These are phyloP conservation scores for Chrysanthemum makinoi DNA, from an alignment of 129 eudicot genomes.

Conservation along the genomic window DNA sequence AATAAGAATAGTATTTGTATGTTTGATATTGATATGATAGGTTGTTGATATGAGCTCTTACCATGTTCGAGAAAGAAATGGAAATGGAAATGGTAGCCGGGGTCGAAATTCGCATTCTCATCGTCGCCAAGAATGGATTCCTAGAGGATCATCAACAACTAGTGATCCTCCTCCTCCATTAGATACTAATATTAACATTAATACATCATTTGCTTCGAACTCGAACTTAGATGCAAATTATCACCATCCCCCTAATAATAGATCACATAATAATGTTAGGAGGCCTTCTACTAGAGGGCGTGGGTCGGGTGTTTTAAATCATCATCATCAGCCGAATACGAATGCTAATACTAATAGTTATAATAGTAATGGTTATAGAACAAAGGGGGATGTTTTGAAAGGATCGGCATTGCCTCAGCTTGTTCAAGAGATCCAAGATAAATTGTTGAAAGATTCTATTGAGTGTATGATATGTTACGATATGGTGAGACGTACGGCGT, in stretches of 20 bases:
- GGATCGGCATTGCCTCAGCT: conserved; percentile 55
- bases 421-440: conserved; percentile 91
- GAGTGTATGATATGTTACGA: conserved; percentile 98
- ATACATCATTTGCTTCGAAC: not conserved
- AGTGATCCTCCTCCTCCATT: not conserved
- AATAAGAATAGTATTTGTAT: no score
- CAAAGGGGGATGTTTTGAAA: conserved; percentile 27
- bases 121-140: conserved; percentile 77
- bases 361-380: conserved; percentile 34
- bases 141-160: conserved; percentile 43
- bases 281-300: not conserved
- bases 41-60: not conserved
- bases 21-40: no score
- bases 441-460: conserved; percentile 62
- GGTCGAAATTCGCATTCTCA: not conserved
- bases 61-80: not conserved
- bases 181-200: conserved; percentile 27
- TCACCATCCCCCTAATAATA: not conserved
- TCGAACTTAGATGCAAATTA: no score
- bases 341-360: conserved; percentile 29
- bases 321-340: conserved; percentile 14
- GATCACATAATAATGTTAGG: conserved; percentile 17
- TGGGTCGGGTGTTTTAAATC: not conserved
- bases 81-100: not conserved
- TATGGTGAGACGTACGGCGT: conserved; percentile 87